These are phyloP conservation scores for Amorphotheca resinae DNA, from an alignment of 495 filamentous ascomycete genomes.

Conservation along the genomic window DNA sequence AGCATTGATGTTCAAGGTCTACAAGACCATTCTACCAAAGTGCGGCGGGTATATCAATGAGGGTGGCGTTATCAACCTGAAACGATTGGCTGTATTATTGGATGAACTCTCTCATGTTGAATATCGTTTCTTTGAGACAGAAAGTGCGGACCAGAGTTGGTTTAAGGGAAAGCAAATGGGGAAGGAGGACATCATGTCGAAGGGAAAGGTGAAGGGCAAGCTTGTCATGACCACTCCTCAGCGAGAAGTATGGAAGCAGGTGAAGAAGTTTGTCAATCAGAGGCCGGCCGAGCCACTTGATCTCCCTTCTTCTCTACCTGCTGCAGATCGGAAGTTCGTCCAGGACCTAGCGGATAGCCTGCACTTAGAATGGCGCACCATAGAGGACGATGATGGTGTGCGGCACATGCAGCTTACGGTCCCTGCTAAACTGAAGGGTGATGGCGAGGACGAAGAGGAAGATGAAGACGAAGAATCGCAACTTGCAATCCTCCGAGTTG, in stretches of 20 bases:
- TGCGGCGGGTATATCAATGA: slow-evolving; percentile 96
- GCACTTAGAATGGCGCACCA: slow-evolving; percentile 67
- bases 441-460: slow-evolving; percentile 44
- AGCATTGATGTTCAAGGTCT: slow-evolving; percentile 92
- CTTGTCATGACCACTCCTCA: slow-evolving; percentile 71
- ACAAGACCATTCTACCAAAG: slow-evolving; percentile 79
- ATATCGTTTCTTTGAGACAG: slow-evolving; percentile 80
- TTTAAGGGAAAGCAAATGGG: slow-evolving; percentile 69
- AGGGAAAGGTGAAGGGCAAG: slow-evolving; percentile 44
- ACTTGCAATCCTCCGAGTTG: slow-evolving; percentile 67
- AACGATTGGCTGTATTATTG: slow-evolving; percentile 64
- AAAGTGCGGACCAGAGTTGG: slow-evolving; percentile 82
- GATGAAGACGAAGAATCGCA: slow-evolving; percentile 72
- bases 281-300: slow-evolving; percentile 44
- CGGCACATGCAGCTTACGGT: slow-evolving; percentile 67
- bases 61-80: slow-evolving; percentile 75
- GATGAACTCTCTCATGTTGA: slow-evolving; percentile 77
- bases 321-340: slow-evolving; percentile 82
- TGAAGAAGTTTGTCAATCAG: slow-evolving; percentile 69
- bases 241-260: slow-evolving; percentile 64
- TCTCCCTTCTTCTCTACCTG: slow-evolving; percentile 61
- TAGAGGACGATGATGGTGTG: slow-evolving; percentile 64
- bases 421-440: slow-evolving; percentile 42
- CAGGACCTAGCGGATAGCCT: slow-evolving; percentile 76
- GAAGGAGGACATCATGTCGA: slow-evolving; percentile 48